Base-by-base conservation (phyloP, 306 rosid genomes). In the Delonix regia region DNA sequence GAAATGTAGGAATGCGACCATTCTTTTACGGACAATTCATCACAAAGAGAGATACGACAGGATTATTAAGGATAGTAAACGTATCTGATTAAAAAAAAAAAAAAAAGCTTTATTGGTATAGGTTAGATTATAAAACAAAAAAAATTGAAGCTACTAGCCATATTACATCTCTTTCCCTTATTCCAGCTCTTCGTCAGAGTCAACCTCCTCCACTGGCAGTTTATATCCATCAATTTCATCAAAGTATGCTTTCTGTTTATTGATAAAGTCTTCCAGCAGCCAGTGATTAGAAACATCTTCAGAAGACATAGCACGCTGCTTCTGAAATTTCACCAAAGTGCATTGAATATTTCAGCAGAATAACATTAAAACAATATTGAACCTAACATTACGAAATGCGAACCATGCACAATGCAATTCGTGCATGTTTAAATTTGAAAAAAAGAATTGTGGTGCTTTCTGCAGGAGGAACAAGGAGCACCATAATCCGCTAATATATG, bases 171-270 rank as follows among this genome's bases (percentile, higher is more conserved):
- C 76, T 65, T 52, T 25, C 71, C 24, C 81, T 71, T 74, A 86
- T 21, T 90, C 93, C 59, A 74, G 80, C 64, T 90, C 81, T 19
- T 68, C 80, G 48, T 10, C 55, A 57, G 86, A 81, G 27, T 83
- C 85, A 73, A 82, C 89, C 69, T 87, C 96, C 86, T 92, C 97
- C 68, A 69, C 91, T 34, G 48, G 49, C 59, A 93, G 81, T 70
- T 89, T 78, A 55, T 82, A 89, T 69, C 90, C 91, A 84, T 93
- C 92, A 25, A 93, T 77, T 83, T 73, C 87, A 44, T 85, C 87
- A 75, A 90, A 91, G 85, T 91, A 89, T 0, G 90, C 90, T 61
- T 76, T 87, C 65, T 87, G 91, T 78, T 89, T 56, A 64, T 84
- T 78, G 1, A 93, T 75, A 69, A 77, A 89, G 38, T 90, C 94